These are phyloP conservation scores for Brassica hybrid DNA, from an alignment of 441 rosid species.

Conservation along the genomic window DNA sequence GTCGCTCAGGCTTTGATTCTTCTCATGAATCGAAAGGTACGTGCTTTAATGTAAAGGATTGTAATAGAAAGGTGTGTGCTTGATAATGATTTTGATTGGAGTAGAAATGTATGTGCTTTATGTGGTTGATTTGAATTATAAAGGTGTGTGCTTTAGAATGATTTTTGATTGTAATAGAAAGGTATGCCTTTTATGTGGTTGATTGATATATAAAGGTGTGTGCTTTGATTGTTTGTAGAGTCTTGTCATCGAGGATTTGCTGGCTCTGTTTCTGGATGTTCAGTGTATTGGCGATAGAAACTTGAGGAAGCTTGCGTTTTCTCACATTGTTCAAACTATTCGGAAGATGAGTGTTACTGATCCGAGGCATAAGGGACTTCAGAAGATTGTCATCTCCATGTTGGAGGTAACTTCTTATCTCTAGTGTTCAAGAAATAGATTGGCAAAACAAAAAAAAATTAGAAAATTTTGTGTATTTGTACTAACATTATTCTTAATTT, in stretches of 20 bases:
- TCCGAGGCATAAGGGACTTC: constrained; percentile 72
- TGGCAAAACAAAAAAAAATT: not conserved
- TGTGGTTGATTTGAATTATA: not conserved
- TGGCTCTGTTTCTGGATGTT: constrained; percentile 80
- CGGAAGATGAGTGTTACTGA: constrained; percentile 82
- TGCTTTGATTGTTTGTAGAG: constrained; percentile 53
- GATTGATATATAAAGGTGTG: not conserved
- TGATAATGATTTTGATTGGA: not conserved
- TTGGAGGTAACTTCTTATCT: constrained; percentile 57
- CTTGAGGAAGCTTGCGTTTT: constrained; percentile 75
- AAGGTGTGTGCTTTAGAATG: constrained; percentile 47
- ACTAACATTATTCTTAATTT: not conserved
- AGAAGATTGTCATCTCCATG: constrained; percentile 71
- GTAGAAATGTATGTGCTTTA: not conserved
- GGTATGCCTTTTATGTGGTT: not conserved
- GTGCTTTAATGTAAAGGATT: not conserved
- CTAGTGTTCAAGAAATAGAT: not conserved
- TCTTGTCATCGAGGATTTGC: constrained; percentile 64
- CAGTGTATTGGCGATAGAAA: constrained; percentile 82
- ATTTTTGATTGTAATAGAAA: not conserved
- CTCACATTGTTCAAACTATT: constrained; percentile 81
- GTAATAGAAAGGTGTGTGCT: not conserved
- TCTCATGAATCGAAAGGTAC: constrained; percentile 72
- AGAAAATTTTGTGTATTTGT: not conserved
- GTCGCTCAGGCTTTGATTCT: constrained; percentile 78